Conservation (phyloP, 345 rosid species). For the Murraya paniculata region DNA sequence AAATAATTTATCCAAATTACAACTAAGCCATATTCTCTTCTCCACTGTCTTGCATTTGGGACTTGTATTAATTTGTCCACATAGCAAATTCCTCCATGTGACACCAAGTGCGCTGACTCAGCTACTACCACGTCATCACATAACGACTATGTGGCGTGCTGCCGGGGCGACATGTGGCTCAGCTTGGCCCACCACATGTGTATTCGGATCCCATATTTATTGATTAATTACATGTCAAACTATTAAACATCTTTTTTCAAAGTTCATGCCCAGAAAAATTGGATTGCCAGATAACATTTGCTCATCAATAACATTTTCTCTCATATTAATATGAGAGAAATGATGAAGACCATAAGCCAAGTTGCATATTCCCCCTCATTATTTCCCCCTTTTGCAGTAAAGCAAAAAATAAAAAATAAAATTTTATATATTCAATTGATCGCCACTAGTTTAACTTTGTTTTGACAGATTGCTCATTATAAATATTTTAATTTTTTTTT, state of each 20-base stretch:
- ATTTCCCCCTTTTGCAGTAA: not conserved
- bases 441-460: not conserved
- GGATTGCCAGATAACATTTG: slow-evolving; percentile 12
- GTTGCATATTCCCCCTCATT: not conserved
- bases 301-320: not conserved
- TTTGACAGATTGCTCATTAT: not conserved
- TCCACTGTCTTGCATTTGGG: slow-evolving; percentile 16
- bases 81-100: not conserved
- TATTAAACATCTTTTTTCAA: not conserved
- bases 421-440: not conserved
- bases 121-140: not conserved
- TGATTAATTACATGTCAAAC: not conserved
- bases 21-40: slow-evolving; percentile 26
- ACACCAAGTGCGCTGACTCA: not conserved
- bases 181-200: not conserved
- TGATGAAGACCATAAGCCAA: not conserved
- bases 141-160: not conserved
- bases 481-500: no score
- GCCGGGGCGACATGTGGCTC: not conserved
- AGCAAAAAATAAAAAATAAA: not conserved
- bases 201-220: not conserved
- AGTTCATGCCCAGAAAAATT: not conserved
- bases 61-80: not conserved
- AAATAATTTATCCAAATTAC: slow-evolving; percentile 14
- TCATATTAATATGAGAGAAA: not conserved